Evolutionary conservation across 2,329 filamentous ascomycete species (phyloP).

Genomic region (Xylariaceae sp.): DNA sequence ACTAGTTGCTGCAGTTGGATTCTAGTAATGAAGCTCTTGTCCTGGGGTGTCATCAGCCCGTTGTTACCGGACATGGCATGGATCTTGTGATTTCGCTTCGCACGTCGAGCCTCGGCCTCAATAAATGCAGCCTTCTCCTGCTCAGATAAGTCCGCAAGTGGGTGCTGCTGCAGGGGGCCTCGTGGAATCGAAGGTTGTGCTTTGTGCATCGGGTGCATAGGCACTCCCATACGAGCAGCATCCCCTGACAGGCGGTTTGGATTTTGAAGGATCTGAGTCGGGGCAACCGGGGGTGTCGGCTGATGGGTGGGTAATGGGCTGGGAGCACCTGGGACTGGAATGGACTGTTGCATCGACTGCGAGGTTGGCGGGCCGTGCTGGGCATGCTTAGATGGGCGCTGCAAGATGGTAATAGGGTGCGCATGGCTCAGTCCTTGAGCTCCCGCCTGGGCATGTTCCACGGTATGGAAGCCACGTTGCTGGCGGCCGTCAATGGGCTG

Average conservation of each 20-base stretch:
- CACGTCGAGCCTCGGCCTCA: constrained; percentile 86
- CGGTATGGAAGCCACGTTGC: constrained; percentile 21
- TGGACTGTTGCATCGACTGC: too few species aligned
- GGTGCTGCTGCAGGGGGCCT: constrained; percentile 57
- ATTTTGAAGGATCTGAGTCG: constrained; percentile 75
- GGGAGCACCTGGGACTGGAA: constrained; percentile 25
- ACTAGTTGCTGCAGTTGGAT: constrained; percentile 97
- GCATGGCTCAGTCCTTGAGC: constrained; percentile 34
- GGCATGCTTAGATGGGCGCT: constrained; percentile 43
- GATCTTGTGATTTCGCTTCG: constrained; percentile 98
- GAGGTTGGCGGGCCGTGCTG: too few species aligned
- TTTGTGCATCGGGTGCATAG: constrained; percentile 33
- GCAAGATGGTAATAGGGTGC: constrained; percentile 51
- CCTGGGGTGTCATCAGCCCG: constrained; percentile 95
- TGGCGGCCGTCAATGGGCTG: constrained; percentile 27
- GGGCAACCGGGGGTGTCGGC: constrained; percentile 39
- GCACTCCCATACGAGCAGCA: constrained; percentile 32
- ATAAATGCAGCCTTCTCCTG: constrained; percentile 79
- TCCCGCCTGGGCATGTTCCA: constrained; percentile 24
- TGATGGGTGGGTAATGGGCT: constrained; percentile 32
- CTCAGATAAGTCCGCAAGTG: constrained; percentile 72
- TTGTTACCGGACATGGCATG: constrained; percentile 90
- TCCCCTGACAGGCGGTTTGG: constrained; percentile 59
- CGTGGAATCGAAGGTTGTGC: constrained; percentile 54
- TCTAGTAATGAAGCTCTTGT: constrained; percentile 98